Evolutionary conservation across 1,139 yeast species (phyloP).

Genomic region (Barnettozyma hawaiiensis): DNA sequence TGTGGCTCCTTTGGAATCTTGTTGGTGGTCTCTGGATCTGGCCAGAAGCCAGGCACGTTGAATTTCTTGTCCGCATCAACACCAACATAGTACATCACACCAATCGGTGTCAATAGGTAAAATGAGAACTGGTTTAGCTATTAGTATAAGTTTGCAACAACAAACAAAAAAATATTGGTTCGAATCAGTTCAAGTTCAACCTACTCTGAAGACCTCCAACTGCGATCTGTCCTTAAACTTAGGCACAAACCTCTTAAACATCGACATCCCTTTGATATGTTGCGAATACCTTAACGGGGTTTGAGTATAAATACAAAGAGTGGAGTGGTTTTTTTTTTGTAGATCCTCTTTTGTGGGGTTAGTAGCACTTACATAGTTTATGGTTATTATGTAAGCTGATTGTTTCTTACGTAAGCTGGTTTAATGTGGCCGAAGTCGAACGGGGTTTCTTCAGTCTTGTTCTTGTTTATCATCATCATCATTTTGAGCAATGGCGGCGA

Average conservation of each 20-base stretch:
- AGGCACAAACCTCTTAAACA: conserved; percentile 19
- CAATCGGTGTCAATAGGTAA: conserved; percentile 79
- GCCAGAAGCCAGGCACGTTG: conserved; percentile 96
- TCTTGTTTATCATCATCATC: background rate
- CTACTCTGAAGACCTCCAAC: conserved; percentile 62
- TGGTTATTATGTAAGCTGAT: too few species aligned
- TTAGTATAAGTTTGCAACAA: conserved; percentile 4
- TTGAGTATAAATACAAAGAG: background rate
- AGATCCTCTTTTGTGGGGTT: too few species aligned
- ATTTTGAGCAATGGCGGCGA: background rate
- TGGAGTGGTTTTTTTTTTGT: background rate
- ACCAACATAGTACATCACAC: conserved; percentile 89
- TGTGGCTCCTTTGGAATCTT: conserved; percentile 90
- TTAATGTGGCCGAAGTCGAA: background rate
- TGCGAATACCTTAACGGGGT: background rate
- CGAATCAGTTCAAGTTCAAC: conserved; percentile 29
- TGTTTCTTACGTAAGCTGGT: background rate
- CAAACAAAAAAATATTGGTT: background rate
- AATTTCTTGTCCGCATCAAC: conserved; percentile 82
- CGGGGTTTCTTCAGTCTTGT: too few species aligned
- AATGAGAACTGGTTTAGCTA: conserved; percentile 54
- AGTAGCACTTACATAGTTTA: too few species aligned
- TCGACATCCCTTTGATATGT: background rate
- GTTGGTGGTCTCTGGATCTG: conserved; percentile 87
- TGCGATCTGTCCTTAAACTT: conserved; percentile 43